Base-by-base conservation (phyloP, 2,329 filamentous ascomycete species). In the Zymoseptoria tritici region DNA sequence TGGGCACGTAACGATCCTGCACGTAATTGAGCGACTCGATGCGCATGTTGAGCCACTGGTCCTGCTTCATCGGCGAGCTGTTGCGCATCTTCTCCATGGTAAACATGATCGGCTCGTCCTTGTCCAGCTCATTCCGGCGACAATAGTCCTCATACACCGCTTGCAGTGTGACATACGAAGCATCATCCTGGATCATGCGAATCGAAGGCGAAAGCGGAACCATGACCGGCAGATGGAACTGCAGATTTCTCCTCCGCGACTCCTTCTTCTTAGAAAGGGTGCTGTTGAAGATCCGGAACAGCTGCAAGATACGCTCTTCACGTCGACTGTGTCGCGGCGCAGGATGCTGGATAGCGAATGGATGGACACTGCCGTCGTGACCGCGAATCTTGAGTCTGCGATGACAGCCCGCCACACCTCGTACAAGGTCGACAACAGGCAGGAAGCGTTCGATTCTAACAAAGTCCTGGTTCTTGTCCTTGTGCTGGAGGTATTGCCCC, bases 391-490 rank as follows among this genome's bases (percentile, higher is more conserved):
- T 96, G 67, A 99, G 82, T 53, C 95, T 85, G 31, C 94, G 86
- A 75, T 97, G 93, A 55, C 93, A 97, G 29, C 92, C 88, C 57
- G 91, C 91, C 68, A 96, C 91, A 9, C 88, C 90, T 58, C 94
- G 87, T 50, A 99, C 90, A 56, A 97, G 82, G 68, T 99, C 93
- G 20, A 99, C 91, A 65, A 94, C 90, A 9, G 95, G 92, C 68
- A 99, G 77, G 83, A 99, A 99, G 22, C 93, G 88, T 74, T 99
- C 95, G 66, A 99, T 97, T 52, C 92, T 88, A 66, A 99, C 88
- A 72, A 99, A 99, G 74, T 99, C 94, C 69, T 96, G 91, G 74
- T 99, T 99, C 83, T 97, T 99, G 70, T 99, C 95, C 75, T 94
- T 95, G 77, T 97, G 94, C 72, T 96, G 87, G 64, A 97, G 79